phyloP scores from a whole-genome alignment of 1,284 basidiomycete genomes.

The Apiotrichum porosum region DNA sequence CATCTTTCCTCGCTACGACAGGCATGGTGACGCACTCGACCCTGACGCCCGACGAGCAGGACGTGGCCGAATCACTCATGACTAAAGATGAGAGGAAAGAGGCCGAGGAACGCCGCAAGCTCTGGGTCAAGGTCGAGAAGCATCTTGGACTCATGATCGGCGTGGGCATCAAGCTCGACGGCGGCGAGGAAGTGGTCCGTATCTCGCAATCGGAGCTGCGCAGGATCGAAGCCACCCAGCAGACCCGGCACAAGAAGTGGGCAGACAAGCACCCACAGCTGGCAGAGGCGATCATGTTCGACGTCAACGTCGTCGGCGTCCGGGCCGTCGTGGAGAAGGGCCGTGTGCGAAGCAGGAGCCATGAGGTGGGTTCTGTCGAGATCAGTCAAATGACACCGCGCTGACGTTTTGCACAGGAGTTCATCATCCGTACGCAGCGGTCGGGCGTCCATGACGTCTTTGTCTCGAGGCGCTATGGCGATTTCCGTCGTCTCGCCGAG shows the following conservation, averaged over 20 bases:
- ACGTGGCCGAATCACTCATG: constrained; percentile 37
- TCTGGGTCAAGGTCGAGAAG: constrained; percentile 69
- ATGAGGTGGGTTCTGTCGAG: constrained; percentile 60
- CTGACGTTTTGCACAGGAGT: constrained; percentile 64
- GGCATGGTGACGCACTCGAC: constrained; percentile 42
- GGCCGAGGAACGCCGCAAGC: constrained; percentile 58
- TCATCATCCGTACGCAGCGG: constrained; percentile 82
- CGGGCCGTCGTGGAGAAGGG: constrained; percentile 74
- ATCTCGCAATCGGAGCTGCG: constrained; percentile 75
- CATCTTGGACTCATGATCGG: constrained; percentile 74
- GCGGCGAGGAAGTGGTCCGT: constrained; percentile 79
- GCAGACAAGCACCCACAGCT: constrained; percentile 48
- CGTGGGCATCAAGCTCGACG: constrained; percentile 71
- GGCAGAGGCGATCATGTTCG: constrained; percentile 52
- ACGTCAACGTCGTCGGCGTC: constrained; percentile 84
- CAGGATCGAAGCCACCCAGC: constrained; percentile 64
- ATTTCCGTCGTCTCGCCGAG: constrained; percentile 79
- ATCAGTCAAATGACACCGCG: no score
- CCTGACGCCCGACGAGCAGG: constrained; percentile 40
- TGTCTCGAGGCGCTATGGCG: constrained; percentile 89
- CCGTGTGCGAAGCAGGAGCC: constrained; percentile 70
- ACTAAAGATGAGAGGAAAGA: constrained; percentile 55
- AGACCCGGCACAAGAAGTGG: constrained; percentile 49
- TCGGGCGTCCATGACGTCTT: constrained; percentile 68
- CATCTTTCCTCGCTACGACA: constrained; percentile 65